phyloP scores from a whole-genome alignment of 805 yeast species.

The Brettanomyces nanus region DNA sequence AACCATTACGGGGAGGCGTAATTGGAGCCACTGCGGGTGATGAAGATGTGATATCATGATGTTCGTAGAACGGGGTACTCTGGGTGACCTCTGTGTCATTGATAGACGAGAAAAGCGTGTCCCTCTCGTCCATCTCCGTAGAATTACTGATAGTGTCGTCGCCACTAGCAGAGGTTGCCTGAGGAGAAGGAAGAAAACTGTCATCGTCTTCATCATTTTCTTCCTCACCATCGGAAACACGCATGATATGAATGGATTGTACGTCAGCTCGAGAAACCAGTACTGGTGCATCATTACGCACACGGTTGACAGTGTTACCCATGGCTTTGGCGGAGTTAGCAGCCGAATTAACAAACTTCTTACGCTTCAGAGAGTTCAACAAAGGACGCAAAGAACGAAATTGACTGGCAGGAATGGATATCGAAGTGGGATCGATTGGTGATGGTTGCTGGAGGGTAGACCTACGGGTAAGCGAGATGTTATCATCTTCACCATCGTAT shows the following conservation, averaged over 20 bases:
- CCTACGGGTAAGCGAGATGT: background rate
- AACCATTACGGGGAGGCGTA: too few species aligned
- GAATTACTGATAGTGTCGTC: too few species aligned
- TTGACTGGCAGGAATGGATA: constrained; percentile 3
- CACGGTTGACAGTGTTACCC: constrained; percentile 17
- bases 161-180: too few species aligned
- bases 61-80: too few species aligned
- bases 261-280: constrained; percentile 5
- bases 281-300: constrained; percentile 10
- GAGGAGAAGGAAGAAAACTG: too few species aligned
- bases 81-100: too few species aligned
- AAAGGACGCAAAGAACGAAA: constrained; percentile 22
- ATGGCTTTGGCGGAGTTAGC: constrained; percentile 17
- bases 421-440: background rate
- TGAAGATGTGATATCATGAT: too few species aligned
- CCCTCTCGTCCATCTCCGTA: too few species aligned
- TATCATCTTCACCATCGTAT: background rate
- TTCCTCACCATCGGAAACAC: too few species aligned
- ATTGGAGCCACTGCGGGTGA: too few species aligned
- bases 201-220: too few species aligned
- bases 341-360: constrained; percentile 11
- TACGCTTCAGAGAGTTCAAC: constrained; percentile 10
- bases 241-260: constrained; percentile 11
- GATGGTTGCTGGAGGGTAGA: background rate
- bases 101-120: too few species aligned